These are phyloP conservation scores for Apiosordaria backusii DNA, from an alignment of 495 filamentous ascomycete genomes.

Conservation along the genomic window DNA sequence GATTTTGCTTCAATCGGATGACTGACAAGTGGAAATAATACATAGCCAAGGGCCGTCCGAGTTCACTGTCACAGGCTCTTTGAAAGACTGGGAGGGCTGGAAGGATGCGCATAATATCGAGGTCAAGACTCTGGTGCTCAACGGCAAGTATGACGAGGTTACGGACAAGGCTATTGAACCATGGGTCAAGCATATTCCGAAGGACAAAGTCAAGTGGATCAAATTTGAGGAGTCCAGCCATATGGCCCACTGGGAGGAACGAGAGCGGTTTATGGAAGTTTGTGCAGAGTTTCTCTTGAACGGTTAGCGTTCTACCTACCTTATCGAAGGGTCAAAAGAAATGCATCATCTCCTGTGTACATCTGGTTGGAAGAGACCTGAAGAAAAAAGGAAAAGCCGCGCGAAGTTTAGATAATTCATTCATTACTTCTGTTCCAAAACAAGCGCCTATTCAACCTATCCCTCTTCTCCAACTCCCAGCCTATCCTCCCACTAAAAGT, in stretches of 20 bases:
- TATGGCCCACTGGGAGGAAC: slow-evolving; percentile 46
- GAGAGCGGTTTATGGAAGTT: slow-evolving; percentile 33
- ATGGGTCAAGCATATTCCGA: slow-evolving; percentile 40
- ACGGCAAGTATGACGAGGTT: slow-evolving; percentile 50
- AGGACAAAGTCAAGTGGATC: slow-evolving; percentile 44
- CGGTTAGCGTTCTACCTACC: not conserved
- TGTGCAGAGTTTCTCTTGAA: slow-evolving; percentile 24
- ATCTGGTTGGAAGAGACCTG: too few relatives aligned
- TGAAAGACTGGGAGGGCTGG: slow-evolving; percentile 44
- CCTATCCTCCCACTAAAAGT: too few relatives aligned
- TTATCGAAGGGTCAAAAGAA: too few relatives aligned
- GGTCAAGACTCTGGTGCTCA: slow-evolving; percentile 45
- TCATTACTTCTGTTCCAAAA: too few relatives aligned
- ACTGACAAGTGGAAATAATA: slow-evolving; percentile 25
- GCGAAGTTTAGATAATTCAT: too few relatives aligned
- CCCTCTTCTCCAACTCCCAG: too few relatives aligned
- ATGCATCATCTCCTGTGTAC: too few relatives aligned
- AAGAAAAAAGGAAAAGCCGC: too few relatives aligned
- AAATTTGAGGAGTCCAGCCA: slow-evolving; percentile 45
- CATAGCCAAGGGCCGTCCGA: slow-evolving; percentile 51
- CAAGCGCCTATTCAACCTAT: too few relatives aligned
- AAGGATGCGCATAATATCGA: slow-evolving; percentile 40
- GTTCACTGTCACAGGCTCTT: slow-evolving; percentile 42
- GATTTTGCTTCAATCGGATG: not conserved
- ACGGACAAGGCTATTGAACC: slow-evolving; percentile 40